These are phyloP conservation scores for Prinsepia uniflora DNA, from an alignment of 306 rosid genomes.

Conservation along the genomic window DNA sequence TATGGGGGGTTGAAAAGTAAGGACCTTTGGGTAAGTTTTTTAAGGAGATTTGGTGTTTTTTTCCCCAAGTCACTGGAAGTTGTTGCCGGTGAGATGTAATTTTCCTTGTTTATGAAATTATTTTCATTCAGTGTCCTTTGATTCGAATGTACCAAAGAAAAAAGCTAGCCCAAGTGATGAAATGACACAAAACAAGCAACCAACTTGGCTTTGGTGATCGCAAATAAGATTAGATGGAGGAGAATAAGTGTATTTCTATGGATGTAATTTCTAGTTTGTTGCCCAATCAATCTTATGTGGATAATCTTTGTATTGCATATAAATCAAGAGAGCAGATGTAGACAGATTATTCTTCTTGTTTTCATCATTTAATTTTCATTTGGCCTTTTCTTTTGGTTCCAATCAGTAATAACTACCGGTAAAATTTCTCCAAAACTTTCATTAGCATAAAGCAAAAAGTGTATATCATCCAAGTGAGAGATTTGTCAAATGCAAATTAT, in stretches of 20 bases:
- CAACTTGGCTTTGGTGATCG: neutral
- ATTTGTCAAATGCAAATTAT: too few species aligned
- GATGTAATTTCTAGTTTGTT: neutral
- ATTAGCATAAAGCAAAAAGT: too few species aligned
- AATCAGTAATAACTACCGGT: too few species aligned
- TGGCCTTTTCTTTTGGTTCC: neutral
- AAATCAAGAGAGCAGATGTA: neutral
- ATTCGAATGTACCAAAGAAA: neutral
- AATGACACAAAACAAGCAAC: neutral
- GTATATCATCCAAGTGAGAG: too few species aligned
- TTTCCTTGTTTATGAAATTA: conserved; percentile 23
- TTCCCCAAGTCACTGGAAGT: conserved; percentile 19
- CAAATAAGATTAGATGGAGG: neutral
- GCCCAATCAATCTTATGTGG: neutral
- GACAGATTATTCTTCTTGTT: conserved; percentile 1
- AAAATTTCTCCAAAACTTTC: too few species aligned
- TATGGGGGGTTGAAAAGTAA: neutral
- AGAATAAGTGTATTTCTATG: neutral
- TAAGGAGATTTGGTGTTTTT: conserved; percentile 10
- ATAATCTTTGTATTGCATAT: neutral
- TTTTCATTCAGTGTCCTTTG: neutral
- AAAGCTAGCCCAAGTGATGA: neutral
- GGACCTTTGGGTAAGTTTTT: conserved; percentile 14
- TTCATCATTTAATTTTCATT: neutral
- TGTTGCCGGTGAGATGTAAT: conserved; percentile 17